Base-by-base conservation (phyloP, 2,329 filamentous ascomycete species). In the Bertia moriformis region DNA sequence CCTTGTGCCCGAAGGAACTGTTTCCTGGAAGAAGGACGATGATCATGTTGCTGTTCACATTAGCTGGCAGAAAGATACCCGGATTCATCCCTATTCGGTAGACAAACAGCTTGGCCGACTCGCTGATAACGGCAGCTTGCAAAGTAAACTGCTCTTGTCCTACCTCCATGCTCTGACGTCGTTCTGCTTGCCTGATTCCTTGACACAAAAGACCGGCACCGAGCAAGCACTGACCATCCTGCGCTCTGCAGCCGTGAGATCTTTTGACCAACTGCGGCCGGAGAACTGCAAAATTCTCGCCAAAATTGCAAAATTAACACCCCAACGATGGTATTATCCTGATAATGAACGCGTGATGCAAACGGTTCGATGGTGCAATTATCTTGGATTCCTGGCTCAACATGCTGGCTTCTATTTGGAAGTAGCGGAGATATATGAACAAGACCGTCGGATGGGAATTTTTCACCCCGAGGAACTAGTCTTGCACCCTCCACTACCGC, bases 101-200 rank as follows among this genome's bases (percentile, higher is more conserved):
- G 67, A 80, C 42, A 36, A 44, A 0, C 51, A 51, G 1, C 60
- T 81, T 0, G 63, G 71, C 0, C 55, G 65, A 2, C 47, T 82
- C 0, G 43, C 59, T 0, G 68, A 70, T 14, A 69, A 65, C 43
- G 66, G 65, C 0, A 66, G 55, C 12, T 37, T 75, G 0, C 58
- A 64, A 10, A 71, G 67, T 49, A 71, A 67, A 39, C 52, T 81
- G 0, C 60, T 64, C 14, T 52, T 73, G 0, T 56, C 56, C 5
- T 67, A 68, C 19, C 49, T 78, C 0, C 71, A 78, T 43, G 70
- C 65, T 0, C 41, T 73, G 0, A 78, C 73, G 0, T 69, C 71
- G 0, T 60, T 62, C 38, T 69, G 59, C 18, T 50, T 73, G 0
- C 63, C 65, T 0, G 72, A 78, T 44, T 53, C 51, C 0, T 53